Base-by-base conservation (phyloP, 495 filamentous ascomycete genomes). In the Rostrohypoxylon terebratum region DNA sequence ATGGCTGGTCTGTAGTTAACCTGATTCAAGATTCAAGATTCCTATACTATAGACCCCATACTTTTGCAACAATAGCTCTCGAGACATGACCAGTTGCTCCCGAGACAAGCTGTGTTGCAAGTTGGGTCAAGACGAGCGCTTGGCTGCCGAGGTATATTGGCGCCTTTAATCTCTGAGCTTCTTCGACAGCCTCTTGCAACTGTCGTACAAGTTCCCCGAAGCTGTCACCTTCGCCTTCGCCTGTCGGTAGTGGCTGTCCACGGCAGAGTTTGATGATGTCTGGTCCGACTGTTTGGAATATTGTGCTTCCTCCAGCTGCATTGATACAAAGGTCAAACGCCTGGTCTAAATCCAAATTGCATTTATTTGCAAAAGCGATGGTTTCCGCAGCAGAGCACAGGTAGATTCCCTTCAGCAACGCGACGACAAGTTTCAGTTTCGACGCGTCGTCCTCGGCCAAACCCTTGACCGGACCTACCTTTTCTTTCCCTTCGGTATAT, bases 261-360 rank as follows among this genome's bases (percentile, higher is more conserved):
- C 77, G 76, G 13, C 79, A 68, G 1, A 82, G 78, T 40, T 75
- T 78, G 54, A 86, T 80, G 75, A 93, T 89, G 31, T 85, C 84
- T 9, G 86, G 77, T 0, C 88, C 90, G 59, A 83, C 77, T n/a
- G 81, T 82, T 72, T 84, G 80, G 65, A 93, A 87, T 69, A 90
- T 83, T 16, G 77, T 83, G 75, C 90, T 92, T 0, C 86, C 84
- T 1, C 92, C 92, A 0, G 92, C 92, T 4, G 92, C 92, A 63
- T 92, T 90, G 48, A 84, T 81, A 60, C 92, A 92, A 45, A 94
- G 84, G 0, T 87, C 85, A 65, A 85, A 89, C 57, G 93, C 88
- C 76, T 91, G 86, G 20, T 87, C 82, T 10, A 91, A 78, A 58
- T 92, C 90, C 23, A 93, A 81, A 0, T 87, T 83, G 16, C 93